Evolutionary conservation across 179 eudicot genomes (phyloP).

Genomic region (Nepenthes alata): DNA sequence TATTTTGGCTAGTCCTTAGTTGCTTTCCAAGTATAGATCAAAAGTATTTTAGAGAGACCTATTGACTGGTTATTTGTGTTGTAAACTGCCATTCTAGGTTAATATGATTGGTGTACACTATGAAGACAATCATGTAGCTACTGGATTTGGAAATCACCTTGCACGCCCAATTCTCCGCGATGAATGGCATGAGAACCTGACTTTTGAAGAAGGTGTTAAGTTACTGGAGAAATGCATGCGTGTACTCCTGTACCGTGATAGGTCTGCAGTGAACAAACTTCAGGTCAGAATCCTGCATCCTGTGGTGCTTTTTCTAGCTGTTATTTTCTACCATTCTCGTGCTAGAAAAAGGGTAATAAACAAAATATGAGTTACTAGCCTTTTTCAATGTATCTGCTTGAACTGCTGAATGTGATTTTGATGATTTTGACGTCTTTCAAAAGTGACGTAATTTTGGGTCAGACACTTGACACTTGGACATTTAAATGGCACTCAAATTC

Average conservation of each 20-base stretch:
- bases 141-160: conserved; percentile 95
- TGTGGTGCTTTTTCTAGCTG: background rate
- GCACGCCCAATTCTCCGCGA: conserved; percentile 94
- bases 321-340: too few species aligned
- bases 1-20: conserved; percentile 12
- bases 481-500: too few species aligned
- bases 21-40: background rate
- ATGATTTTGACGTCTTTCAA: too few species aligned
- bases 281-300: conserved; percentile 38
- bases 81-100: conserved; percentile 38
- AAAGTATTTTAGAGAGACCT: background rate
- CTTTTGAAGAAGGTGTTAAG: conserved; percentile 79
- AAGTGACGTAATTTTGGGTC: too few species aligned
- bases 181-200: conserved; percentile 76
- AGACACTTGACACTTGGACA: too few species aligned
- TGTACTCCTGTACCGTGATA: conserved; percentile 85
- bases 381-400: too few species aligned
- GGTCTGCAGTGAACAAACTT: conserved; percentile 93
- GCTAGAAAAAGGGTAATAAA: too few species aligned
- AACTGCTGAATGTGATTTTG: too few species aligned
- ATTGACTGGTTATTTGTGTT: background rate
- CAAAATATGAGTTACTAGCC: too few species aligned
- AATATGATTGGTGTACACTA: conserved; percentile 99
- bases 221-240: conserved; percentile 94
- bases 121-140: conserved; percentile 82